These are phyloP conservation scores for Pichia sp. DNA, from an alignment of 1,139 yeast species.

Conservation along the genomic window DNA sequence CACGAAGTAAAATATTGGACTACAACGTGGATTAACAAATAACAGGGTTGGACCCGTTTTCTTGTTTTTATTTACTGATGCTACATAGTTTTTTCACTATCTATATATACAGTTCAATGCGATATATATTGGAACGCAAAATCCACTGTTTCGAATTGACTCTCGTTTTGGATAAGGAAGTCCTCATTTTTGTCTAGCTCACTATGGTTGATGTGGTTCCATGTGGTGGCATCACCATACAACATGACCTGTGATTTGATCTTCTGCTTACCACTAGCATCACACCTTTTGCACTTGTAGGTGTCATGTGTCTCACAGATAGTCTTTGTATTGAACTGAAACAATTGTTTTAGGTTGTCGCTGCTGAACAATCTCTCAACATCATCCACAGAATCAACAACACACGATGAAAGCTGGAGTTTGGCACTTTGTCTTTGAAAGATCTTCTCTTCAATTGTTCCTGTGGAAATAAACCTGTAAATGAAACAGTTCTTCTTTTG, in stretches of 20 bases:
- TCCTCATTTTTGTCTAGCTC: constrained; percentile 69
- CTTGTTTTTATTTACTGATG: not conserved
- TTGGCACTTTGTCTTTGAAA: constrained; percentile 98
- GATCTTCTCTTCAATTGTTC: constrained; percentile 93
- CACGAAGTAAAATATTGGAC: constrained; percentile 63
- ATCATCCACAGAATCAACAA: constrained; percentile 93
- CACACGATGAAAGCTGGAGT: constrained; percentile 87
- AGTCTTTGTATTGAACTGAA: constrained; percentile 65
- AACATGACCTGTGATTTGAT: constrained; percentile 79
- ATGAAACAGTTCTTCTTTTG: constrained; percentile 96
- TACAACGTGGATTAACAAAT: constrained; percentile 43
- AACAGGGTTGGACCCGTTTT: not conserved
- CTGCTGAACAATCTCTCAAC: constrained; percentile 89
- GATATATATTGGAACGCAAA: constrained; percentile 93
- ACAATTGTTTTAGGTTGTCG: constrained; percentile 72
- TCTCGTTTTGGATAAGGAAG: constrained; percentile 68
- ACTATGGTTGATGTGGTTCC: constrained; percentile 82
- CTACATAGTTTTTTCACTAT: not conserved
- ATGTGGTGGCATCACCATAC: constrained; percentile 95
- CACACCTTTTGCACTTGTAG: constrained; percentile 81
- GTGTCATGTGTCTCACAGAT: constrained; percentile 91
- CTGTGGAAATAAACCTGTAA: constrained; percentile 88
- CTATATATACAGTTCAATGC: constrained; percentile 37
- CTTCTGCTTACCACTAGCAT: constrained; percentile 53
- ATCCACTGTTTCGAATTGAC: constrained; percentile 62